phyloP scores from a whole-genome alignment of 2,329 filamentous ascomycete genomes.

The Penicillium crustosum region DNA sequence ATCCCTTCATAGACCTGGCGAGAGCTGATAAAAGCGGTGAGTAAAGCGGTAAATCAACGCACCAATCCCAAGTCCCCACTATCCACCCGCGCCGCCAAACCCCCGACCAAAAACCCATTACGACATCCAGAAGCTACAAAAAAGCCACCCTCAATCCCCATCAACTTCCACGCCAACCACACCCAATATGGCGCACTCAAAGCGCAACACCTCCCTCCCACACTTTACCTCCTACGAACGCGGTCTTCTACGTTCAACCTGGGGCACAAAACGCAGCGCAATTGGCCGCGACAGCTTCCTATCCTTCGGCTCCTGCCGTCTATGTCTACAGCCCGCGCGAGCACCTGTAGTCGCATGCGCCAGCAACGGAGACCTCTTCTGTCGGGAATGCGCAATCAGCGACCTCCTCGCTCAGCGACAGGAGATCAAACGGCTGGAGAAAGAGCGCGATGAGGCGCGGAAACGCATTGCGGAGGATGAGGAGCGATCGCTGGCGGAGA shows the following conservation, averaged over 20 bases:
- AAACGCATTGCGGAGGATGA: constrained; percentile 63
- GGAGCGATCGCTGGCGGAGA: constrained; percentile 66
- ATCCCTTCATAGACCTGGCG: background rate
- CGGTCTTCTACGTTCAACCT: constrained; percentile 73
- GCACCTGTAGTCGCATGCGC: constrained; percentile 84
- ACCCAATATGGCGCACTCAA: constrained; percentile 52
- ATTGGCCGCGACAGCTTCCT: constrained; percentile 89
- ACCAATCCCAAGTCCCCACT: background rate
- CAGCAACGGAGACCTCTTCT: constrained; percentile 82
- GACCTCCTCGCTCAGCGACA: constrained; percentile 90
- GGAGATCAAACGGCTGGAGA: constrained; percentile 81
- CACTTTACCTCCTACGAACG: constrained; percentile 95
- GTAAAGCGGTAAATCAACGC: background rate
- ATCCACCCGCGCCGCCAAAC: background rate
- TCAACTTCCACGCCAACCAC: background rate
- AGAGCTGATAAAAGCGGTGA: constrained; percentile 1
- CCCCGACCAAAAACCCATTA: constrained; percentile 4
- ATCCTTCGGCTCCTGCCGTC: constrained; percentile 80
- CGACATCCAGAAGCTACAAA: constrained; percentile 4
- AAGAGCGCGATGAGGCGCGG: constrained; percentile 60
- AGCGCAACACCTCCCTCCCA: constrained; percentile 86
- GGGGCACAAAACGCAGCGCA: constrained; percentile 79
- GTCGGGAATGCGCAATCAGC: constrained; percentile 85
- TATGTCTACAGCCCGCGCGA: constrained; percentile 79
- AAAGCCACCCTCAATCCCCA: constrained; percentile 1